These are phyloP conservation scores for Fusarium guadeloupense DNA, from an alignment of 2,329 filamentous ascomycete genomes.

Conservation along the genomic window DNA sequence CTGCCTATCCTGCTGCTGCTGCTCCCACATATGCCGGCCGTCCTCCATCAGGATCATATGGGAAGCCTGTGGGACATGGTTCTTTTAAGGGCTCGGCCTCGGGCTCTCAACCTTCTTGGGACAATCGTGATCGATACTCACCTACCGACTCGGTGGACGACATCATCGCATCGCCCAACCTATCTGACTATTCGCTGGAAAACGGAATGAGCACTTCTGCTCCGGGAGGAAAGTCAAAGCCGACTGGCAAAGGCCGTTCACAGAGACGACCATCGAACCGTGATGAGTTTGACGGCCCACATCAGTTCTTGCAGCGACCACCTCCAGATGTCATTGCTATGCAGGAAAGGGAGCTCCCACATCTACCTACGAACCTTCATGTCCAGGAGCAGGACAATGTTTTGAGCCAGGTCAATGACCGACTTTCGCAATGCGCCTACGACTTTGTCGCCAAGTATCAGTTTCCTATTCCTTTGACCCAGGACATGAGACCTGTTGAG, in stretches of 20 bases:
- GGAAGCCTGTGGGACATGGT: conserved; percentile 44
- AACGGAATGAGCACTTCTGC: conserved; percentile 55
- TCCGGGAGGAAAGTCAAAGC: conserved; percentile 56
- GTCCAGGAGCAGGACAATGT: conserved; percentile 87
- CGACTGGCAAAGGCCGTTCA: conserved; percentile 58
- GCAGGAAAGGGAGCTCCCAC: conserved; percentile 82
- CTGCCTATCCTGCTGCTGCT: conserved; percentile 51
- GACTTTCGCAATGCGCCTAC: conserved; percentile 85
- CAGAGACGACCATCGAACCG: conserved; percentile 80
- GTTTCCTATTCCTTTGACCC: conserved; percentile 85
- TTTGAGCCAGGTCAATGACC: conserved; percentile 82
- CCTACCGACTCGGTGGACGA: conserved; percentile 68
- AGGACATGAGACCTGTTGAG: conserved; percentile 81
- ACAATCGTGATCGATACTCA: conserved; percentile 61
- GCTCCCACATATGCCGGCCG: conserved; percentile 55
- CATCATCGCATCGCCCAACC: conserved; percentile 64
- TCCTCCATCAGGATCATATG: conserved; percentile 53
- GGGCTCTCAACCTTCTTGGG: conserved; percentile 57
- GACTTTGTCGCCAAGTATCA: conserved; percentile 93
- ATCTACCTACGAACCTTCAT: conserved; percentile 82
- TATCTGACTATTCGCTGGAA: conserved; percentile 70
- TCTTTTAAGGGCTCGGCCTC: conserved; percentile 54
- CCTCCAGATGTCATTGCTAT: conserved; percentile 75
- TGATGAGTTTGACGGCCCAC: conserved; percentile 89
- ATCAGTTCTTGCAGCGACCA: conserved; percentile 81